Percentiles rank a stretch among this genome's conserved stretches.
Conservation (phyloP, 2,329 filamentous ascomycete species). For the Alternaria angustiovoidea region DNA sequence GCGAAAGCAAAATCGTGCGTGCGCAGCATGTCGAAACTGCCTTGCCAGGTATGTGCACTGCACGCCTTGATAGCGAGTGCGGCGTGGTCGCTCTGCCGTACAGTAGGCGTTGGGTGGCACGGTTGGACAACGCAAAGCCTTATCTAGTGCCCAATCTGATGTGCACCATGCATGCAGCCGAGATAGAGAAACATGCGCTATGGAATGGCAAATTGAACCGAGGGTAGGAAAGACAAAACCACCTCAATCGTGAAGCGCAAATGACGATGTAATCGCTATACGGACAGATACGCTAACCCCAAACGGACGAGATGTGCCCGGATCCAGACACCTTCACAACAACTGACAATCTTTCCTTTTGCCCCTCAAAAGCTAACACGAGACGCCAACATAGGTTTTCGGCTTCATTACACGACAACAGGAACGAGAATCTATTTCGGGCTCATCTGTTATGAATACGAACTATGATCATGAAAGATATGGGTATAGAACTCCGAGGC, state of each 20-base stretch:
- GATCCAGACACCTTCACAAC: not conserved
- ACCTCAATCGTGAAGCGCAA: not conserved
- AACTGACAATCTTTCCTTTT: not conserved
- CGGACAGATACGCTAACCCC: not conserved
- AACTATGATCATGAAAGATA: not conserved
- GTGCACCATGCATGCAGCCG: not conserved
- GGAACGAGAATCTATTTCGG: not conserved
- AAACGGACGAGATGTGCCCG: not conserved
- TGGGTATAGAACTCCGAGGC: not conserved
- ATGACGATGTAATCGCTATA: not conserved
- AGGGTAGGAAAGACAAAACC: not conserved
- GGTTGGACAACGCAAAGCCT: slow-evolving; percentile 3
- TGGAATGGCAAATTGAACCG: not conserved
- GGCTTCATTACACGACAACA: not conserved
- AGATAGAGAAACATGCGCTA: not conserved
- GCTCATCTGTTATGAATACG: not conserved
- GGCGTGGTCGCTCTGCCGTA: slow-evolving; percentile 8
- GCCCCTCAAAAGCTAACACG: not conserved
- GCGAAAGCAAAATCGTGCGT: not conserved
- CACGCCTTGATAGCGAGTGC: not conserved
- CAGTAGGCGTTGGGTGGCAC: slow-evolving; percentile 3
- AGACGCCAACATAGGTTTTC: not conserved
- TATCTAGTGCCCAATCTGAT: not conserved
- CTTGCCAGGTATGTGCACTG: not conserved
- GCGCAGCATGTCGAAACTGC: not conserved